Evolutionary conservation across 2,329 filamentous ascomycete genomes (phyloP).

Genomic region (Ophiostoma sp.): DNA sequence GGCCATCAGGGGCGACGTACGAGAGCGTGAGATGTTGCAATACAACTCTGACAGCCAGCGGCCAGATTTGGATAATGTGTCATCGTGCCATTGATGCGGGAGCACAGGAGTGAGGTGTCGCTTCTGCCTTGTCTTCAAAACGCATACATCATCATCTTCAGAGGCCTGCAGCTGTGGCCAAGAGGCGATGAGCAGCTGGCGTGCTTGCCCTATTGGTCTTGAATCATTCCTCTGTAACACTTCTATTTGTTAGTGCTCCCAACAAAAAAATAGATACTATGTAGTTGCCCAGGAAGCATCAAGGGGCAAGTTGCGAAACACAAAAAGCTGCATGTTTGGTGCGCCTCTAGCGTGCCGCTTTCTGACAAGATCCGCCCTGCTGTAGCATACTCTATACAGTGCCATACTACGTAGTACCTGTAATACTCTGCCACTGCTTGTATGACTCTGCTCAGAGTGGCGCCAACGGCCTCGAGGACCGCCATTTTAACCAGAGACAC

Average conservation of each 20-base stretch:
- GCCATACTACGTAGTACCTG: no score
- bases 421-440: not conserved
- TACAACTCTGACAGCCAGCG: not conserved
- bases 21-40: not conserved
- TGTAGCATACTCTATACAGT: not conserved
- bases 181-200: not conserved
- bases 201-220: slow-evolving; percentile 4
- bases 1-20: not conserved
- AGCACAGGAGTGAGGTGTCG: not conserved
- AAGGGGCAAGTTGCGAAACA: slow-evolving; percentile 3
- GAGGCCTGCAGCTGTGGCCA: not conserved
- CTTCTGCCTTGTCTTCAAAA: not conserved
- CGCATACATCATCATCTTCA: not conserved
- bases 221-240: not conserved
- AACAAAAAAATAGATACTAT: not conserved
- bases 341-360: slow-evolving; percentile 2
- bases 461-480: not conserved
- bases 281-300: not conserved
- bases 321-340: not conserved
- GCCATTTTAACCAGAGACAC: slow-evolving; percentile 1
- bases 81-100: not conserved
- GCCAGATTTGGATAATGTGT: not conserved
- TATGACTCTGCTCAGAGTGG: not conserved
- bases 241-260: not conserved
- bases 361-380: not conserved